Evolutionary conservation across 805 yeast species (phyloP).

Genomic region (Myxozyma neglecta): DNA sequence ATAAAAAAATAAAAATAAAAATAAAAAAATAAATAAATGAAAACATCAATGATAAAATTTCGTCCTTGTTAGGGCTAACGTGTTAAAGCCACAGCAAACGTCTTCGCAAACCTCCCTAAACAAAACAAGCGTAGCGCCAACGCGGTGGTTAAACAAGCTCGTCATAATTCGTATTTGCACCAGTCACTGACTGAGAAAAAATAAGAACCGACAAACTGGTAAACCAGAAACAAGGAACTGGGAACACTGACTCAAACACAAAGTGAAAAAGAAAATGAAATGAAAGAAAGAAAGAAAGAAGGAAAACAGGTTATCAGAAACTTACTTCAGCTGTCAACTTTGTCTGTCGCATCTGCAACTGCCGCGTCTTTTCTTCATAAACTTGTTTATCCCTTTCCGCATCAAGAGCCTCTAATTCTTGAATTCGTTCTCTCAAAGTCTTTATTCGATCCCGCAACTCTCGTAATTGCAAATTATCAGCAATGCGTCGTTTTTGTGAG

Average conservation of each 20-base stretch:
- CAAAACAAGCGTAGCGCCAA: too few species aligned
- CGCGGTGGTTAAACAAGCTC: too few species aligned
- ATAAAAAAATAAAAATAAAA: not conserved
- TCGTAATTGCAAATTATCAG: constrained; percentile 63
- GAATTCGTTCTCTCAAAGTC: constrained; percentile 45
- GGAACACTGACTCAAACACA: not conserved
- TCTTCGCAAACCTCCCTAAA: too few species aligned
- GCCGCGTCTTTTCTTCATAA: constrained; percentile 58
- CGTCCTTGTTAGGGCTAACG: not conserved
- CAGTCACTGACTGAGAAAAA: not conserved
- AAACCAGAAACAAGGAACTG: not conserved
- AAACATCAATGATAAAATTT: too few species aligned
- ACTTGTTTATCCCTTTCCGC: constrained; percentile 62
- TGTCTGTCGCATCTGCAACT: constrained; percentile 53
- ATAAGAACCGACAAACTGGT: too few species aligned
- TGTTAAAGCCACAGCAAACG: too few species aligned
- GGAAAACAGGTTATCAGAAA: too few species aligned
- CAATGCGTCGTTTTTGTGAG: constrained; percentile 56
- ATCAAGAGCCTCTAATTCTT: constrained; percentile 50
- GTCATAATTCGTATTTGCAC: not conserved
- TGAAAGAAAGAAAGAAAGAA: not conserved
- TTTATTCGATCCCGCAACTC: constrained; percentile 46
- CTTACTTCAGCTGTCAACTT: constrained; percentile 51
- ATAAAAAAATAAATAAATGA: too few species aligned
- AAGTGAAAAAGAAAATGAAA: not conserved